Conservation (phyloP, 2,329 filamentous ascomycete genomes). For the Fusarium annulatum region DNA sequence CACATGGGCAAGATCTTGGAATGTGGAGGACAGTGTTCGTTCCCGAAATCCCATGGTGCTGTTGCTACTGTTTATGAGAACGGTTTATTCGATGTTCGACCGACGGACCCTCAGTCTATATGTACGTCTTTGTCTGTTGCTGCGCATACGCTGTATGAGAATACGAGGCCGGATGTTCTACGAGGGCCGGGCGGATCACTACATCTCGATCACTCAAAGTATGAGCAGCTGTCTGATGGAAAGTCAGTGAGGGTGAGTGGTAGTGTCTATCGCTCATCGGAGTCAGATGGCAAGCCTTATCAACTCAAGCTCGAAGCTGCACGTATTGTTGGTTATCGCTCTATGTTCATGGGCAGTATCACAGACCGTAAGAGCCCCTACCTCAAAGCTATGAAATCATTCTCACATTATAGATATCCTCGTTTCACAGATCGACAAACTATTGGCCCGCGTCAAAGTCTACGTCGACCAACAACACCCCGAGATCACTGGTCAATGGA, state of each 20-base stretch:
- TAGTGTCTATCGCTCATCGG: conserved; percentile 13
- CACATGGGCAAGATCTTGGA: conserved; percentile 68
- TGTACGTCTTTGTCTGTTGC: conserved; percentile 63
- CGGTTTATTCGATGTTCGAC: conserved; percentile 60
- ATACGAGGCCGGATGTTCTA: conserved; percentile 61
- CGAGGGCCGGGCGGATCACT: conserved; percentile 62
- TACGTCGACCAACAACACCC: conserved; percentile 39
- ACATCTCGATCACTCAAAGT: conserved; percentile 50
- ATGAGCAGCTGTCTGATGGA: conserved; percentile 26
- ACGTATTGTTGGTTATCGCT: conserved; percentile 32
- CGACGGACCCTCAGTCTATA: conserved; percentile 50
- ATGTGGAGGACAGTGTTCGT: conserved; percentile 60
- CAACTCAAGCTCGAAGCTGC: conserved; percentile 42
- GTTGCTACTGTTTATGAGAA: conserved; percentile 54
- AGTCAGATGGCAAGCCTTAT: conserved; percentile 8
- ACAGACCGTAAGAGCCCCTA: conserved; percentile 16
- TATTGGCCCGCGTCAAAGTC: conserved; percentile 11
- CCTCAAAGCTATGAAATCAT: rapidly evolving
- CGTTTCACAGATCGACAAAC: conserved; percentile 27
- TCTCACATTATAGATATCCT: conserved; percentile 25
- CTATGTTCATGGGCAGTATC: conserved; percentile 40
- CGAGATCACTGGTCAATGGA: conserved; percentile 34
- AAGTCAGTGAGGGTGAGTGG: conserved; percentile 34
- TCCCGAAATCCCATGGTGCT: conserved; percentile 58
- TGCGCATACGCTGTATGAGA: conserved; percentile 66